These are phyloP conservation scores for Eimeria brunetti DNA, from an alignment of 169 alveolate genomes.

Conservation along the genomic window DNA sequence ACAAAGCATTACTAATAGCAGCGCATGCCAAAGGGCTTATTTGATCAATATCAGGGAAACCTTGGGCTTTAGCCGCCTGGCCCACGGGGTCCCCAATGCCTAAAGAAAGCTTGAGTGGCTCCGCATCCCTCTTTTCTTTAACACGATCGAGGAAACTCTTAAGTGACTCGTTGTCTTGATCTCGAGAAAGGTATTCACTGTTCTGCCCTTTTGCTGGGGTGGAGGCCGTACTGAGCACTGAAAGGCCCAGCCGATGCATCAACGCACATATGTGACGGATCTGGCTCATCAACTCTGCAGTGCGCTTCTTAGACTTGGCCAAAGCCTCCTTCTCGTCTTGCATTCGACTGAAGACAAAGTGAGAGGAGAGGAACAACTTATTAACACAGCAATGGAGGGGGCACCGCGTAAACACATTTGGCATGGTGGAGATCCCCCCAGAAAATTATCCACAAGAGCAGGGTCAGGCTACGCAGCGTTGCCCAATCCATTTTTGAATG, in stretches of 20 bases:
- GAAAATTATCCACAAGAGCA: neutral
- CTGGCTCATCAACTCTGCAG: slow-evolving; percentile 54
- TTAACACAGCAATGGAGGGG: neutral
- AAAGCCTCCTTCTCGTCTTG: slow-evolving; percentile 72
- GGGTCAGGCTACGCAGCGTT: neutral
- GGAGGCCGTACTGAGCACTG: slow-evolving; percentile 72
- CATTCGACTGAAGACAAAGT: slow-evolving; percentile 45
- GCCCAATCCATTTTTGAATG: neutral
- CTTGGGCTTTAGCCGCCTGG: slow-evolving; percentile 48
- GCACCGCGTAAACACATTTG: neutral
- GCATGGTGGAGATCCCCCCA: neutral
- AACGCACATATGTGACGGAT: slow-evolving; percentile 64
- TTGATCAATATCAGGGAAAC: slow-evolving; percentile 75
- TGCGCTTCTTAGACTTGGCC: slow-evolving; percentile 60
- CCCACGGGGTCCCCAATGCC: slow-evolving; percentile 73
- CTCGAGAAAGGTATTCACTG: slow-evolving; percentile 5
- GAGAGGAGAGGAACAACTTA: neutral
- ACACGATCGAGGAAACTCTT: slow-evolving; percentile 57
- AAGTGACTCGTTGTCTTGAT: slow-evolving; percentile 55
- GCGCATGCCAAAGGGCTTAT: slow-evolving; percentile 76
- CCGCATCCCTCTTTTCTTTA: slow-evolving; percentile 31
- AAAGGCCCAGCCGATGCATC: slow-evolving; percentile 70
- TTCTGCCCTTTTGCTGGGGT: slow-evolving; percentile 44
- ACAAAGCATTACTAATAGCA: slow-evolving; percentile 52
- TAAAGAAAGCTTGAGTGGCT: slow-evolving; percentile 43